These are phyloP conservation scores for Rhizophora mangle DNA, from an alignment of 345 rosid species.

Conservation along the genomic window DNA sequence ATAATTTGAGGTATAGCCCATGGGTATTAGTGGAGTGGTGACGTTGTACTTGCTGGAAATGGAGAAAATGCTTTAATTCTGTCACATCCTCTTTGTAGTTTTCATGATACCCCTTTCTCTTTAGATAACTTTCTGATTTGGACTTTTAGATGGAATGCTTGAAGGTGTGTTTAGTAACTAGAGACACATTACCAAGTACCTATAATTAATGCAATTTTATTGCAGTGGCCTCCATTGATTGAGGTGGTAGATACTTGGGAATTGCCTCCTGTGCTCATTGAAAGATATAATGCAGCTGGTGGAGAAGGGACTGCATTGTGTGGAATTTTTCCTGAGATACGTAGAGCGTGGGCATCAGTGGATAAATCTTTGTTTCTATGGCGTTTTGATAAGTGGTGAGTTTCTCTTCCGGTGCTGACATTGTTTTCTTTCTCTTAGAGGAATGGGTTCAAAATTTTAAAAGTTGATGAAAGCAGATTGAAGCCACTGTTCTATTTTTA, in stretches of 20 bases:
- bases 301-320: conserved; percentile 97
- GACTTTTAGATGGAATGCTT: too few species aligned
- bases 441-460: too few species aligned
- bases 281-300: conserved; percentile 87
- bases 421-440: too few species aligned
- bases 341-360: conserved; percentile 96
- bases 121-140: background rate
- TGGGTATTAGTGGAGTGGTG: background rate
- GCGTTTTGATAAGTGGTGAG: conserved; percentile 94
- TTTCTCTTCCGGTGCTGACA: background rate
- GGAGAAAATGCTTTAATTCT: background rate
- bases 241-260: conserved; percentile 83
- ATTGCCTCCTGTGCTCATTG: conserved; percentile 76
- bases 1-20: background rate
- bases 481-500: too few species aligned
- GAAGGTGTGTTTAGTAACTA: too few species aligned
- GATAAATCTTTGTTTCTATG: conserved; percentile 88
- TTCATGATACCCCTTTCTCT: background rate
- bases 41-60: background rate
- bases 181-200: background rate
- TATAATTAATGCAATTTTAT: conserved; percentile 6
- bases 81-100: background rate
- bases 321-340: conserved; percentile 90
- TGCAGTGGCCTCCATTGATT: conserved; percentile 92
- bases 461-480: too few species aligned